Evolutionary conservation across 2,329 filamentous ascomycete species (phyloP).

Genomic region (Ophiocordyceps camponoti-saundersi): DNA sequence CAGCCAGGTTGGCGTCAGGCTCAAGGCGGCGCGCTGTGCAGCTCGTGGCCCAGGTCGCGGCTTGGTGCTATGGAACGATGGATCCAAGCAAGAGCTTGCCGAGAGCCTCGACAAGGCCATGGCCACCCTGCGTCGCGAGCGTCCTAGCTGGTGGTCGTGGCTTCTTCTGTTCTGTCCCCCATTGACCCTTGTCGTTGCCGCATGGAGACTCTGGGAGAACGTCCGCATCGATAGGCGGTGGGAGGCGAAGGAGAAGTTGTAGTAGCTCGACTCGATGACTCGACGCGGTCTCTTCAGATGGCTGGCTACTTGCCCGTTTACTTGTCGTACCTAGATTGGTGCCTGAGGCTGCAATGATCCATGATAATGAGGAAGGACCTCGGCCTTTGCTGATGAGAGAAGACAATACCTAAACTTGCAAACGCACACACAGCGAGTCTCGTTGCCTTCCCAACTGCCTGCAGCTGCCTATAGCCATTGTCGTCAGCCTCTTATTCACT

Average conservation of each 20-base stretch:
- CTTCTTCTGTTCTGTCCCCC: conserved; percentile 54
- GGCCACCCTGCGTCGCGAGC: conserved; percentile 38
- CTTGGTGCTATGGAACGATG: conserved; percentile 84
- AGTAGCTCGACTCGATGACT: not conserved
- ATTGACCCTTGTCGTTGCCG: conserved; percentile 48
- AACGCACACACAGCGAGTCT: not conserved
- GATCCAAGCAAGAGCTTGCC: conserved; percentile 51
- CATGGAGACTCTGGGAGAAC: conserved; percentile 61
- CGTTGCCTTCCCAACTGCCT: not conserved
- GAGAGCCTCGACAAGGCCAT: conserved; percentile 51
- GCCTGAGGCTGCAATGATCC: not conserved
- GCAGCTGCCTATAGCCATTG: too few species aligned
- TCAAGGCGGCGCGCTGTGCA: conserved; percentile 64
- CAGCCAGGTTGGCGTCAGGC: conserved; percentile 72
- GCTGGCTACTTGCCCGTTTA: not conserved
- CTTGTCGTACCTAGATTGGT: too few species aligned
- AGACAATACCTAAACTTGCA: not conserved
- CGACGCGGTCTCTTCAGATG: not conserved
- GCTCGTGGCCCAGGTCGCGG: conserved; percentile 48
- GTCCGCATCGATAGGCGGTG: conserved; percentile 52
- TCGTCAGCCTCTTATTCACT: too few species aligned
- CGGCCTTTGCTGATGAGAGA: not conserved
- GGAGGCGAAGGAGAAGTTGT: conserved; percentile 33
- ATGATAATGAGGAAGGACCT: not conserved
- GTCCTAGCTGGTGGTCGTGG: conserved; percentile 76